Base-by-base conservation (phyloP, 148 eudicot genomes). In the Agrostemma githago region DNA sequence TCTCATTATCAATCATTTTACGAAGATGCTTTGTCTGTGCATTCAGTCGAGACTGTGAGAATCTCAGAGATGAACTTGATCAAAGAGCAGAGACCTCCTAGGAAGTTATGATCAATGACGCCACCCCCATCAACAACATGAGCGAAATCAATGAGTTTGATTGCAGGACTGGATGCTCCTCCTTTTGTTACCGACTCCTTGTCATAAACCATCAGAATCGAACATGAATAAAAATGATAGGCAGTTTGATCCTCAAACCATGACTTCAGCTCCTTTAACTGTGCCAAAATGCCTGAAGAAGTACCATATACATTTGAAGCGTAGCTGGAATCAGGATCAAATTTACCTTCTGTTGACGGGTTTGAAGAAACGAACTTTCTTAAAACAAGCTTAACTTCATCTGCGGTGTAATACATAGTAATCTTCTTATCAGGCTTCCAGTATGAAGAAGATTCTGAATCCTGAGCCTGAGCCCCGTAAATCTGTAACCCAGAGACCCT, bases 221-320 rank as follows among this genome's bases (percentile, higher is more conserved):
- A 94, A 76, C 92, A 86, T 3, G 91, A 81, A 79, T 82, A 76
- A 70, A 95, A 90, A 63, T 95, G 97, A 58, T 81, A 92, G 38
- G 78, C 72, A 0, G 99, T 95, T 80, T 95, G 99, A 65, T 89
- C 88, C 76, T 95, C 99, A 73, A 95, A 92, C 99, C 99, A 95
- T 43, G 91, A 84, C 79, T 95, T 95, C 53, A 95, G 81, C 84
- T 95, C 96, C 81, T 78, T 44, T 44, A 95, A 51, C 66, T 92
- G 96, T 2, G 89, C 83, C 83, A 95, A 80, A 78, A 95, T 90
- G 43, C 97, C 99, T 16, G 78, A 66, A 2, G 88, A 70, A 40
- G 94, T 96, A 16, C 96, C 94, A 75, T 85, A 92, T 48, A 90
- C 90, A 57, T 62, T 64, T 12, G 89, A 78, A 19, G 92, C 92